Evolutionary conservation across 2,329 filamentous ascomycete genomes (phyloP), one percentile per base, ranked within the genome.

Genomic region (Aspergillus caelatus): DNA sequence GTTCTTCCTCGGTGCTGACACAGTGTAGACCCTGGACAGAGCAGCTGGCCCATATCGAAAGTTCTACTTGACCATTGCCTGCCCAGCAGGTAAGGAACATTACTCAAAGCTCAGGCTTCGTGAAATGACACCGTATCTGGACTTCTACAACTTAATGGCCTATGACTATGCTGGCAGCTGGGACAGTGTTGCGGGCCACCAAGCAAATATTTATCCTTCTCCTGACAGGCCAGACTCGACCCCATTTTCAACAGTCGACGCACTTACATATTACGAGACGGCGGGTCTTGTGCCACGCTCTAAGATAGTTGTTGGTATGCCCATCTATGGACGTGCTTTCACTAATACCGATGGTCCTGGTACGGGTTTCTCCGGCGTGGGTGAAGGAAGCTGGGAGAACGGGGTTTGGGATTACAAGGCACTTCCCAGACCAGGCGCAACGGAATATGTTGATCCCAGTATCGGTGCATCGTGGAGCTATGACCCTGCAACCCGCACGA

Each of bases 281-380:
- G 83, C 82, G 1, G 88, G 88, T 16, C 71, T 73, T 4, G 88
- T 97, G 0, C 77, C 85, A 0, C 75, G 87, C 0, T 74, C 82
- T 62, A 97, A 96, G 80, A 87, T 98, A 53, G 90, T 97, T 6
- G 76, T 97, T n/a, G 94, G 94, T 4, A 95, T 97, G 92, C 94
- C 94, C 8, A 81, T 98, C n/a, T 97, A 97, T 76, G 94, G 94
- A 4, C 91, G 93, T 46, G 89, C 92, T 0, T 98, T 97, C 74
- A 84, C 89, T 71, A 88, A 89, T 70, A 97, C 94, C 0, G 85
- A 91, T 45, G 94, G 94, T 0, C 86, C 89, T 0, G 94, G 94
- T 0, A 77, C 82, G 14, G 82, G 89, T 0, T 98, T 86, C 80
- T 85, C 80, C 39, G 94, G 94, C 4, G 84, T 91, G 7, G 94